A percentile compares a stretch with the other conserved stretches of the same genome.
Evolutionary conservation across 305 asterid species (phyloP).

Genomic region (Fraxinus velutina): DNA sequence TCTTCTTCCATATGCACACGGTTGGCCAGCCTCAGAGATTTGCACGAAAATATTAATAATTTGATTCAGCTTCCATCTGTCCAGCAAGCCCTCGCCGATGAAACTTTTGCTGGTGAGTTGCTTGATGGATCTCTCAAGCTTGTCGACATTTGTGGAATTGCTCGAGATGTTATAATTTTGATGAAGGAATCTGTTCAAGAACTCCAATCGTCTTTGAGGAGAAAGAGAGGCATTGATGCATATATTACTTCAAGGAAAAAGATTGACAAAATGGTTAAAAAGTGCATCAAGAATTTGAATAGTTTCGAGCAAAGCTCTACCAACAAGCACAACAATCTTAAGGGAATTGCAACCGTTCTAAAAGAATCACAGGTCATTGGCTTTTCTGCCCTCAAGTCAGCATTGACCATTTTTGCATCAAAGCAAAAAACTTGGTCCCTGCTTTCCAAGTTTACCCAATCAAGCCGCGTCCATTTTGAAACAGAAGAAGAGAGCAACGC

Average conservation of each 20-base stretch:
- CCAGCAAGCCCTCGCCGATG: background rate
- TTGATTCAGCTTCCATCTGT: constrained; percentile 5
- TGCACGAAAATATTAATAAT: constrained; percentile 12
- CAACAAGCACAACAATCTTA: background rate
- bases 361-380: background rate
- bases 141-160: constrained; percentile 12
- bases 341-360: background rate
- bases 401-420: background rate
- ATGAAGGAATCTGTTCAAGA: constrained; percentile 16
- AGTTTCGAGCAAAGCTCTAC: background rate
- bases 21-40: background rate
- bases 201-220: background rate
- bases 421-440: background rate
- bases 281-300: constrained; percentile 1
- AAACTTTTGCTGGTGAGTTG: background rate
- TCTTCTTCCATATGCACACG: constrained; percentile 1
- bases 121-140: background rate
- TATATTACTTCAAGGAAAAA: background rate
- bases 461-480: background rate
- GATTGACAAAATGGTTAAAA: background rate
- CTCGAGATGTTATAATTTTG: background rate
- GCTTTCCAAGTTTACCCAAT: background rate
- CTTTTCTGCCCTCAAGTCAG: background rate
- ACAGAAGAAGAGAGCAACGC: background rate
- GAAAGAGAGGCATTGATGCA: background rate